Base-by-base conservation (phyloP, 78 protist species). In the Diacronema lutheri region DNA sequence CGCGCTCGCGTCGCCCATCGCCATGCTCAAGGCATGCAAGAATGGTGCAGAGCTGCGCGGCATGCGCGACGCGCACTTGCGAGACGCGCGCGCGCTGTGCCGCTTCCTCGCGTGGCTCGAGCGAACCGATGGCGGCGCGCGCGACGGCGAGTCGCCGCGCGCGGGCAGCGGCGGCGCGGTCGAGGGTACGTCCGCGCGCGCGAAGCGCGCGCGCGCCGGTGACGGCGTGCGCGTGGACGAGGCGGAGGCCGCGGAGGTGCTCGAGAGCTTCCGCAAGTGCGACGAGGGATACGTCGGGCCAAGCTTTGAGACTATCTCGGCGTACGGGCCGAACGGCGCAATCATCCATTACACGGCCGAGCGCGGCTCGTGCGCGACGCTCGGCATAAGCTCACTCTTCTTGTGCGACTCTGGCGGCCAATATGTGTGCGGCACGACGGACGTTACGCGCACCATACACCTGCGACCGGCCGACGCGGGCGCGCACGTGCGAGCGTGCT, bases 381-480 rank as follows among this genome's bases (percentile, higher is more conserved):
- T 93, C 16, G 35, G 41, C 2, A 19, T n/a, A 0, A 77, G n/a
- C 61, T 83, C 35, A 35, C 61, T 84, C 55, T 46, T 88, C 29
- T 89, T 96, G 62, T 58, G 90, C 33, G 98, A 95, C 60, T 84
- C 94, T 29, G 97, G 97, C n/a, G 97, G 90, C 9, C 98, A 96
- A 84, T 96, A 95, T 88, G 23, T 35, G 11, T 93, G 91, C 80
- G 98, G 98, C 73, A 97, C 99, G 26, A 97, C 99, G 21, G 99
- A 97, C 86, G 94, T 94, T 33, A 97, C 99, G n/a, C 80, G 99
- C 25, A 95, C 98, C 12, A 37, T 91, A 35, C 96, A 94, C 78
- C 89, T 93, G 37, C 94, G 96, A 3, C 50, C 50, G 50, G 16
- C 7, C 31, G 14, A 0, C 44, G 97, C 98, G 35, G 83, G 95